These are phyloP conservation scores for Ploettnerulaceae sp. DNA, from an alignment of 2,329 filamentous ascomycete species.

Conservation along the genomic window DNA sequence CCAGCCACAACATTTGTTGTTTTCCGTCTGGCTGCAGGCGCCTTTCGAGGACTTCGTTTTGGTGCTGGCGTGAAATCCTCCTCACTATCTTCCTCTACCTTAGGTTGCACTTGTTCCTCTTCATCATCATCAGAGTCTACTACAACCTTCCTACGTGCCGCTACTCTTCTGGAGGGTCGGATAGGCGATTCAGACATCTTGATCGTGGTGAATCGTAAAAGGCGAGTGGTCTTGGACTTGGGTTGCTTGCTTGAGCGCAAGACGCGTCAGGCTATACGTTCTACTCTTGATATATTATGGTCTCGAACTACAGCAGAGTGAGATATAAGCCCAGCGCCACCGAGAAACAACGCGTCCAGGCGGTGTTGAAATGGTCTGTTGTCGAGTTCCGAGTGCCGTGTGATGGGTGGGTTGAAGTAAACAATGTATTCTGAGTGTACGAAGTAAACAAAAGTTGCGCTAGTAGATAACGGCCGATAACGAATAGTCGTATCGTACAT, in stretches of 20 bases:
- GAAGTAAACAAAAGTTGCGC: constrained; percentile 16
- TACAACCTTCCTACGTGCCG: constrained; percentile 65
- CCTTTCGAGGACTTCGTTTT: constrained; percentile 52
- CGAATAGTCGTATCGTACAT: neutral
- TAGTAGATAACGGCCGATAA: constrained; percentile 25
- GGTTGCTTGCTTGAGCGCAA: neutral
- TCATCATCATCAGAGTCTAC: constrained; percentile 70
- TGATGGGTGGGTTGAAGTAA: neutral
- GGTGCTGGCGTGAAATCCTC: constrained; percentile 72
- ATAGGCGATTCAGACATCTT: constrained; percentile 37
- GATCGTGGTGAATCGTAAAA: neutral
- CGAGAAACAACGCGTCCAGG: constrained; percentile 16
- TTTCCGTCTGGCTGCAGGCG: constrained; percentile 47
- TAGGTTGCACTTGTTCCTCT: constrained; percentile 63
- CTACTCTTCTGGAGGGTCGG: constrained; percentile 55
- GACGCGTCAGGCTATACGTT: neutral
- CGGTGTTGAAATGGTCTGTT: constrained; percentile 3
- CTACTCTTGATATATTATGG: neutral
- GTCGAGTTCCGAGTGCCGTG: constrained; percentile 13
- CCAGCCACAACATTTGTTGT: constrained; percentile 31
- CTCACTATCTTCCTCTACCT: constrained; percentile 58
- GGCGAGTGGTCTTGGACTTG: neutral
- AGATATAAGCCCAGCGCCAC: neutral
- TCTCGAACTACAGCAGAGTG: neutral
- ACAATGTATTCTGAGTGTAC: too few relatives aligned